A percentile compares a stretch with the other conserved stretches of the same genome.
Conservation (phyloP, 1,284 basidiomycete species). For the Apiotrichum sp. region DNA sequence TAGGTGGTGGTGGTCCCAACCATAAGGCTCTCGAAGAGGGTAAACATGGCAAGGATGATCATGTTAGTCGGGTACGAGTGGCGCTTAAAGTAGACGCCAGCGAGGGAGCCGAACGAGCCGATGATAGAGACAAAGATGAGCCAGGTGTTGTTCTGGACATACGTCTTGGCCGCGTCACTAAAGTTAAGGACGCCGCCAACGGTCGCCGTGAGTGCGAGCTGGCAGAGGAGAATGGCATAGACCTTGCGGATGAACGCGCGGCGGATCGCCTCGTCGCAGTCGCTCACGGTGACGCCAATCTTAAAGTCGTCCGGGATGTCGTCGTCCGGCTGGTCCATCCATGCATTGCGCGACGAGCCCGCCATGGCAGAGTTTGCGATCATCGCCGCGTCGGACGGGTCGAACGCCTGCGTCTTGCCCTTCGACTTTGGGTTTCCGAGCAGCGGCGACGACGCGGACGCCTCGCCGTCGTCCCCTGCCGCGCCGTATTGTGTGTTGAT, state of each 20-base stretch:
- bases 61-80: slow-evolving; percentile 50
- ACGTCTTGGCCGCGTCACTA: slow-evolving; percentile 27
- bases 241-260: slow-evolving; percentile 46
- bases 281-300: slow-evolving; percentile 42
- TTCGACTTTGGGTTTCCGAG: slow-evolving; percentile 13
- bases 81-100: slow-evolving; percentile 45
- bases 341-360: slow-evolving; percentile 26
- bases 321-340: slow-evolving; percentile 41
- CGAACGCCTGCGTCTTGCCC: slow-evolving; percentile 1
- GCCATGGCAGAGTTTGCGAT: slow-evolving; percentile 15
- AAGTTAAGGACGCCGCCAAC: slow-evolving; percentile 31
- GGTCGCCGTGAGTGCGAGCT: slow-evolving; percentile 35
- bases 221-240: slow-evolving; percentile 43
- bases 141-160: slow-evolving; percentile 40
- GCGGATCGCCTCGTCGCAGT: slow-evolving; percentile 45
- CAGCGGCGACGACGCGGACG: slow-evolving; percentile 22
- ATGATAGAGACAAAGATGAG: slow-evolving; percentile 43
- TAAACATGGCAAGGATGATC: slow-evolving; percentile 50
- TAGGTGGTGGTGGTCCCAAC: slow-evolving; percentile 48
- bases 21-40: slow-evolving; percentile 48
- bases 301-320: slow-evolving; percentile 46
- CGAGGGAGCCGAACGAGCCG: slow-evolving; percentile 41
- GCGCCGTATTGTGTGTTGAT: slow-evolving; percentile 31
- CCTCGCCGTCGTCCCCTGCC: slow-evolving; percentile 12
- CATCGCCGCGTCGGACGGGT: slow-evolving; percentile 10